phyloP scores from a whole-genome alignment of 1,284 basidiomycete species.

The Kalmanozyma brasiliensis region DNA sequence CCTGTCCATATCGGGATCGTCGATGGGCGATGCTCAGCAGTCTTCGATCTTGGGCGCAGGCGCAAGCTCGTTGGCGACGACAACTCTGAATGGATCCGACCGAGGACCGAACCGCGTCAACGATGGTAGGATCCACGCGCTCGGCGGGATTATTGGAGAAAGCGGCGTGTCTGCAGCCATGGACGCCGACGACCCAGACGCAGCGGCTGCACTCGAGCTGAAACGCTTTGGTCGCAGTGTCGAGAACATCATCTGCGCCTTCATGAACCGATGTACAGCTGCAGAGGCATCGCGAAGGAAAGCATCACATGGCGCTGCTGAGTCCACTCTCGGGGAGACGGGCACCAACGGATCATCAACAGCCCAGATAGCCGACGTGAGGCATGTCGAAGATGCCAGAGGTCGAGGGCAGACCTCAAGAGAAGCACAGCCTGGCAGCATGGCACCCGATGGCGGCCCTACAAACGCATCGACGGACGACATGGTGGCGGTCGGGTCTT shows the following conservation, averaged over 20 bases:
- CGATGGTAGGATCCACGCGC: slow-evolving; percentile 45
- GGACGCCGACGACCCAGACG: slow-evolving; percentile 55
- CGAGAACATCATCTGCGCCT: slow-evolving; percentile 64
- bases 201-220: slow-evolving; percentile 53
- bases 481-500: not conserved
- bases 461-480: slow-evolving; percentile 7
- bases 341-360: not conserved
- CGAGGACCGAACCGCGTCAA: slow-evolving; percentile 53
- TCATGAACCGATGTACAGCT: slow-evolving; percentile 54
- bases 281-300: slow-evolving; percentile 15
- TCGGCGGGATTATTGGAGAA: slow-evolving; percentile 53
- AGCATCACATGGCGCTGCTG: not conserved
- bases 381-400: slow-evolving; percentile 7
- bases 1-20: slow-evolving; percentile 3
- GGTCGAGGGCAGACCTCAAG: slow-evolving; percentile 5
- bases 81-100: slow-evolving; percentile 19
- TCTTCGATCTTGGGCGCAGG: slow-evolving; percentile 4
- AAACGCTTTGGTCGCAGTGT: slow-evolving; percentile 58
- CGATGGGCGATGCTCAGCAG: slow-evolving; percentile 10
- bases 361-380: not conserved
- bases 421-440: slow-evolving; percentile 8
- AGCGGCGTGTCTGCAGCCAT: slow-evolving; percentile 45
- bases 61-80: slow-evolving; percentile 8
- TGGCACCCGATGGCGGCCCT: slow-evolving; percentile 6
- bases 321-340: not conserved